Percentiles rank a stretch among this genome's conserved stretches.
phyloP scores from a whole-genome alignment of 2,329 filamentous ascomycete genomes.

The Periglandula ipomoeae region DNA sequence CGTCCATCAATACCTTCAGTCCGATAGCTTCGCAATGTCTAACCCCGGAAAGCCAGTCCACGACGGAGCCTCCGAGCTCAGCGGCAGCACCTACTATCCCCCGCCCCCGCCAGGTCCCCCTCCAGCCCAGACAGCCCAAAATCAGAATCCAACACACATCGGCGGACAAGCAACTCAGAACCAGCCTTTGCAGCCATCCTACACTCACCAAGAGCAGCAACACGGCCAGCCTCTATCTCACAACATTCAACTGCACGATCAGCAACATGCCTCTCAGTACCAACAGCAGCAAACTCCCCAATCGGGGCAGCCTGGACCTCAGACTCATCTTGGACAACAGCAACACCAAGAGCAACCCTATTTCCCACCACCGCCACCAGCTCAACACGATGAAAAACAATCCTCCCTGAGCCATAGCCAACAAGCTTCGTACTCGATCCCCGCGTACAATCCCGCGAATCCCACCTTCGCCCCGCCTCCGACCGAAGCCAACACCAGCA shows the following conservation, averaged over 20 bases:
- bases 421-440: slow-evolving; percentile 17
- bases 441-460: slow-evolving; percentile 21
- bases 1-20: too few relatives aligned
- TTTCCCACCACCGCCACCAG: slow-evolving; percentile 16
- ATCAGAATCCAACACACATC: neutral
- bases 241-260: neutral
- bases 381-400: slow-evolving; percentile 12
- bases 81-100: slow-evolving; percentile 16
- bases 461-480: slow-evolving; percentile 22
- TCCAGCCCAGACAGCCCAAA: neutral
- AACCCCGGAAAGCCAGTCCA: neutral
- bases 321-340: neutral
- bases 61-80: slow-evolving; percentile 2
- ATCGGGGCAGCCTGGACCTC: neutral
- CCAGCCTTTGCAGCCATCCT: neutral
- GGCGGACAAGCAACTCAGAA: neutral
- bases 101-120: slow-evolving; percentile 13
- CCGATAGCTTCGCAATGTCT: slow-evolving; percentile 4
- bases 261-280: neutral
- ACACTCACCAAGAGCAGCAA: neutral
- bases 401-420: slow-evolving; percentile 8
- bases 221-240: neutral
- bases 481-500: slow-evolving; percentile 1
- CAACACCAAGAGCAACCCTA: slow-evolving; percentile 1
- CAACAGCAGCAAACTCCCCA: neutral